A percentile compares a stretch with the other conserved stretches of the same genome.
Conservation (phyloP, 495 filamentous ascomycete genomes). For the Platismatia glauca region DNA sequence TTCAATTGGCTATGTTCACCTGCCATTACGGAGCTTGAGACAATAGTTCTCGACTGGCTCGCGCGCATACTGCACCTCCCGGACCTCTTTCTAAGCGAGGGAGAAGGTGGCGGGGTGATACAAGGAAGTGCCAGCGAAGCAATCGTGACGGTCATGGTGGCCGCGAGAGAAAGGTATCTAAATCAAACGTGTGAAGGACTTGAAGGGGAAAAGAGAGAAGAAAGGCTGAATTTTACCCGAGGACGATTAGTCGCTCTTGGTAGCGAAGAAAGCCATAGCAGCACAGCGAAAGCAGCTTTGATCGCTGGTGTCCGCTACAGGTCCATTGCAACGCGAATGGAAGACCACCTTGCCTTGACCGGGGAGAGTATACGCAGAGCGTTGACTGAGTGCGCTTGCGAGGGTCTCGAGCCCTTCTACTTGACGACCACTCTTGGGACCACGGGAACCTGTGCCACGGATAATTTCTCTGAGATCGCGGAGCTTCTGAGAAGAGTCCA, state of each 20-base stretch:
- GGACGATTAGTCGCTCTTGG: slow-evolving; percentile 71
- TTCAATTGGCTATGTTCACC: slow-evolving; percentile 98
- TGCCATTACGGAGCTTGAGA: slow-evolving; percentile 93
- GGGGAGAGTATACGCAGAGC: slow-evolving; percentile 48
- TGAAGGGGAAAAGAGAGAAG: slow-evolving; percentile 50
- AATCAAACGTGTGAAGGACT: slow-evolving; percentile 36
- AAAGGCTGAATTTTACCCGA: slow-evolving; percentile 55
- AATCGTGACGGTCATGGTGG: slow-evolving; percentile 77
- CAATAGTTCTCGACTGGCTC: slow-evolving; percentile 88
- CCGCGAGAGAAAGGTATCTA: slow-evolving; percentile 72
- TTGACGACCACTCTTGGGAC: slow-evolving; percentile 80
- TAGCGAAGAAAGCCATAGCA: slow-evolving; percentile 71
- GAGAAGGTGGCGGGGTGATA: slow-evolving; percentile 82
- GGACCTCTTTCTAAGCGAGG: slow-evolving; percentile 64
- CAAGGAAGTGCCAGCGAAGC: slow-evolving; percentile 91
- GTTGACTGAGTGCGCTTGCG: slow-evolving; percentile 49
- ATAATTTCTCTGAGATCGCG: slow-evolving; percentile 67
- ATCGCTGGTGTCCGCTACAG: slow-evolving; percentile 77
- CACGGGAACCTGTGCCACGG: slow-evolving; percentile 79
- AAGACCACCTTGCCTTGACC: slow-evolving; percentile 63
- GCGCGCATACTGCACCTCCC: slow-evolving; percentile 66
- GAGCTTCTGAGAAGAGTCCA: slow-evolving; percentile 53
- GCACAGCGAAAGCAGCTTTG: slow-evolving; percentile 77
- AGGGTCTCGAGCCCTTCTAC: slow-evolving; percentile 75
- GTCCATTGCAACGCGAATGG: slow-evolving; percentile 49